Percentiles rank a stretch among this genome's conserved stretches.
phyloP scores from a whole-genome alignment of 192 early-diverging fungal species.

The Entomortierella chlamydospora region DNA sequence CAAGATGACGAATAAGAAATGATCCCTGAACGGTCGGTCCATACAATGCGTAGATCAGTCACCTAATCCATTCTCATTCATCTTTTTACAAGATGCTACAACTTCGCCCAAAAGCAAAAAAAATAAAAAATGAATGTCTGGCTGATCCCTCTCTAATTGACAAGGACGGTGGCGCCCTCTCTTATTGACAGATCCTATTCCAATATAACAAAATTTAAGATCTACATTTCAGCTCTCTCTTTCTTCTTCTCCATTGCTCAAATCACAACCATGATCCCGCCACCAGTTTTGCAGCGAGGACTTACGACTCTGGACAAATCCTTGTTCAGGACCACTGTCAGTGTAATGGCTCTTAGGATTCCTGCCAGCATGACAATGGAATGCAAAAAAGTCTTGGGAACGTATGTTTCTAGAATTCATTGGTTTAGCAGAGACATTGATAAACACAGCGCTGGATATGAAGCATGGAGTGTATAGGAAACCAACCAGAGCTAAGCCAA shows the following conservation, averaged over 20 bases:
- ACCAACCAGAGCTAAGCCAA: background rate
- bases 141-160: slow-evolving; percentile 6
- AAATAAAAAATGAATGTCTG: too few species aligned
- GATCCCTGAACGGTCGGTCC: too few species aligned
- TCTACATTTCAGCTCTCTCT: background rate
- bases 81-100: background rate
- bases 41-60: too few species aligned
- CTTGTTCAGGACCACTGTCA: slow-evolving; percentile 69
- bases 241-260: background rate
- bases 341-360: slow-evolving; percentile 76
- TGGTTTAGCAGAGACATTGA: too few species aligned
- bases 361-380: slow-evolving; percentile 65
- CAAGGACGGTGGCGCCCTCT: background rate
- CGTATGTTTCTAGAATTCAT: slow-evolving; percentile 26
- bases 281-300: slow-evolving; percentile 75
- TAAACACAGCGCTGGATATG: background rate
- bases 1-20: too few species aligned
- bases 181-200: slow-evolving; percentile 1
- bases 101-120: slow-evolving; percentile 9
- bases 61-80: too few species aligned
- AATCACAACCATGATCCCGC: slow-evolving; percentile 51
- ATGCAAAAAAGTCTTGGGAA: slow-evolving; percentile 57
- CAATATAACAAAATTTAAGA: too few species aligned
- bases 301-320: slow-evolving; percentile 74
- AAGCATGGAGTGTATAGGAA: background rate